These are phyloP conservation scores for Paulownia fortunei DNA, from an alignment of 257 asterid genomes.

Conservation along the genomic window DNA sequence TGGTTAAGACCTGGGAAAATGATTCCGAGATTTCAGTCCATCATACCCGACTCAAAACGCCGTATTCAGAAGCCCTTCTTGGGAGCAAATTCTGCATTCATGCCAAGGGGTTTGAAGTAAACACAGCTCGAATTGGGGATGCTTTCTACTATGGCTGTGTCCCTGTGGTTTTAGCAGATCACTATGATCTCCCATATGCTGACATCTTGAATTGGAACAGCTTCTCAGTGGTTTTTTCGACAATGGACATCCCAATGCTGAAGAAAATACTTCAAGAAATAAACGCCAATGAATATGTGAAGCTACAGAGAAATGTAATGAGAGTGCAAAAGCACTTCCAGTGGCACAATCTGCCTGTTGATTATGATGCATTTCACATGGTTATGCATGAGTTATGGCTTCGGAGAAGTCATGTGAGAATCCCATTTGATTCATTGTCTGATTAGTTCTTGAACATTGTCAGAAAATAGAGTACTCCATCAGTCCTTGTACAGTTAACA, in stretches of 20 bases:
- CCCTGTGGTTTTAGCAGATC: constrained; percentile 81
- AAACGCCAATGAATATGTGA: constrained; percentile 43
- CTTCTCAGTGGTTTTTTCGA: constrained; percentile 63
- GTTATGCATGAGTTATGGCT: constrained; percentile 88
- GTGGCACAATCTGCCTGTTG: constrained; percentile 61
- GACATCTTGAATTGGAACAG: constrained; percentile 75
- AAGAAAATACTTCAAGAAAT: constrained; percentile 56
- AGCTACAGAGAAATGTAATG: constrained; percentile 67
- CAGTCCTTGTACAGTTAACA: not conserved
- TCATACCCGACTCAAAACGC: constrained; percentile 60
- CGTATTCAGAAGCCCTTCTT: constrained; percentile 76
- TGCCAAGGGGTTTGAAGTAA: constrained; percentile 91
- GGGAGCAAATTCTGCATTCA: constrained; percentile 90
- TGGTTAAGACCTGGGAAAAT: constrained; percentile 55
- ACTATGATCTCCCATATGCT: constrained; percentile 82
- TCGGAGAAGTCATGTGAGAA: constrained; percentile 63
- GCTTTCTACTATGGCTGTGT: constrained; percentile 89
- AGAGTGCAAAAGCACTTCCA: constrained; percentile 70
- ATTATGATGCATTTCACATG: constrained; percentile 83
- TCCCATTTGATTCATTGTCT: not conserved
- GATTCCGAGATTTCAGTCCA: constrained; percentile 73
- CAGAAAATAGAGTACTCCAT: not conserved
- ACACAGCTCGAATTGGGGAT: constrained; percentile 87
- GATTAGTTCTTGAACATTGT: not conserved
- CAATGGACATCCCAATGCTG: constrained; percentile 60